Percentiles rank a stretch among this genome's conserved stretches.
phyloP scores from a whole-genome alignment of 768 basidiomycete genomes.

The Amyloporia xantha region DNA sequence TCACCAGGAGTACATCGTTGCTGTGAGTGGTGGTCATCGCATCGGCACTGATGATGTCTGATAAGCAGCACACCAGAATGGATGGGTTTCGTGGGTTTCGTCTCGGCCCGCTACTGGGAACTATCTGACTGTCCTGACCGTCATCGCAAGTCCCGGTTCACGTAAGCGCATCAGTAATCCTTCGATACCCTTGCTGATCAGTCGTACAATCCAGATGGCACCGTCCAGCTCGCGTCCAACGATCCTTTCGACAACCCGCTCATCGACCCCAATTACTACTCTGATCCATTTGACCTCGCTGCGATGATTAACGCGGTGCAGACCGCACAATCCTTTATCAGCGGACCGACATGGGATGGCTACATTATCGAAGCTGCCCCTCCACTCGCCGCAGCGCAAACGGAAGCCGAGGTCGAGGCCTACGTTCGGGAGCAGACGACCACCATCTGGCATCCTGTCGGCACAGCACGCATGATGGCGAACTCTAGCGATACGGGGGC shows the following conservation, averaged over 20 bases:
- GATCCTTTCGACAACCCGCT: slow-evolving; percentile 21
- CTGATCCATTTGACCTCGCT: slow-evolving; percentile 20
- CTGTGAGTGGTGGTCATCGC: not conserved
- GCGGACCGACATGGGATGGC: slow-evolving; percentile 9
- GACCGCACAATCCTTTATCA: slow-evolving; percentile 2
- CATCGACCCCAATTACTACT: slow-evolving; percentile 23
- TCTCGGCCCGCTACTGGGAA: slow-evolving; percentile 13
- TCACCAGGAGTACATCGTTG: slow-evolving; percentile 9
- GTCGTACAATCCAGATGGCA: slow-evolving; percentile 17
- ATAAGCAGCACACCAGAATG: no score
- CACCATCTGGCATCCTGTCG: slow-evolving; percentile 21
- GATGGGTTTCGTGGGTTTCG: slow-evolving; percentile 1
- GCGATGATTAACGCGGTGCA: slow-evolving; percentile 19
- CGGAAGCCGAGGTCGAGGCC: slow-evolving; percentile 15
- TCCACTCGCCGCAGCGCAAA: slow-evolving; percentile 1
- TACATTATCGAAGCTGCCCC: slow-evolving; percentile 3
- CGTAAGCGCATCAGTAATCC: slow-evolving; percentile 7
- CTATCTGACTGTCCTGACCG: slow-evolving; percentile 12
- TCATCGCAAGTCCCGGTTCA: slow-evolving; percentile 17
- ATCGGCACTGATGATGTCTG: no score
- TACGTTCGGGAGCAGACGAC: slow-evolving; percentile 13
- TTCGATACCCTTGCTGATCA: not conserved
- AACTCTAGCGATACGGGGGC: slow-evolving; percentile 7
- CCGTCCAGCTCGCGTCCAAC: slow-evolving; percentile 18
- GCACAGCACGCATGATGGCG: slow-evolving; percentile 39